A percentile compares a stretch with the other conserved stretches of the same genome.
Evolutionary conservation across 805 yeast genomes (phyloP).

Genomic region (Saccharomycopsis babjevae): DNA sequence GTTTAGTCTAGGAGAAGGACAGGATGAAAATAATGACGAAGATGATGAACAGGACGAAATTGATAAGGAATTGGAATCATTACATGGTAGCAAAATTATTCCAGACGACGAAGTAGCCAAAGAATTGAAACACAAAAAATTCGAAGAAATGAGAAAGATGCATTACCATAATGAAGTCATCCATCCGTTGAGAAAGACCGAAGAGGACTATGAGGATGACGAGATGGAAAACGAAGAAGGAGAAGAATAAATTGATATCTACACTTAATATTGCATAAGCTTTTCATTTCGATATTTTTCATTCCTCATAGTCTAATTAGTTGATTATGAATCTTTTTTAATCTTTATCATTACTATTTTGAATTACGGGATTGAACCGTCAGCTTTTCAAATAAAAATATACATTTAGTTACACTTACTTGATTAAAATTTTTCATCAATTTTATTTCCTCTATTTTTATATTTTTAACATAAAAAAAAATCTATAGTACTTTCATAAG

Average conservation of each 20-base stretch:
- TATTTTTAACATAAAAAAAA: neutral
- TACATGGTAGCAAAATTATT: slow-evolving; percentile 34
- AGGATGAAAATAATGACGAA: slow-evolving; percentile 28
- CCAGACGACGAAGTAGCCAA: slow-evolving; percentile 19
- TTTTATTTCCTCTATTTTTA: neutral
- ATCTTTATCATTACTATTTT: too few species aligned
- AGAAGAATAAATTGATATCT: neutral
- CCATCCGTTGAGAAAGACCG: slow-evolving; percentile 27
- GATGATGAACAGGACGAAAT: slow-evolving; percentile 38
- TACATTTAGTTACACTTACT: too few species aligned
- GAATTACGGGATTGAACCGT: too few species aligned
- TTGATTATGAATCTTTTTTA: neutral
- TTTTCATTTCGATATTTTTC: neutral
- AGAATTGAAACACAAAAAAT: slow-evolving; percentile 49
- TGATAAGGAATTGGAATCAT: slow-evolving; percentile 24
- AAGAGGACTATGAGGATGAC: slow-evolving; percentile 20
- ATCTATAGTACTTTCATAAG: neutral
- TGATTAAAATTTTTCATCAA: neutral
- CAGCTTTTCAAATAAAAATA: too few species aligned
- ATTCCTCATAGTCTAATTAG: neutral
- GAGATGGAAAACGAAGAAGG: slow-evolving; percentile 24
- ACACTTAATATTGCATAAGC: neutral
- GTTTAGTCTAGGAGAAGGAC: slow-evolving; percentile 51
- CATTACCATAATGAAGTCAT: slow-evolving; percentile 59
- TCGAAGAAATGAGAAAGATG: slow-evolving; percentile 69